A percentile compares a stretch with the other conserved stretches of the same genome.
Evolutionary conservation across 2,329 filamentous ascomycete genomes (phyloP).

Genomic region (Phaeosphaeria sp.): DNA sequence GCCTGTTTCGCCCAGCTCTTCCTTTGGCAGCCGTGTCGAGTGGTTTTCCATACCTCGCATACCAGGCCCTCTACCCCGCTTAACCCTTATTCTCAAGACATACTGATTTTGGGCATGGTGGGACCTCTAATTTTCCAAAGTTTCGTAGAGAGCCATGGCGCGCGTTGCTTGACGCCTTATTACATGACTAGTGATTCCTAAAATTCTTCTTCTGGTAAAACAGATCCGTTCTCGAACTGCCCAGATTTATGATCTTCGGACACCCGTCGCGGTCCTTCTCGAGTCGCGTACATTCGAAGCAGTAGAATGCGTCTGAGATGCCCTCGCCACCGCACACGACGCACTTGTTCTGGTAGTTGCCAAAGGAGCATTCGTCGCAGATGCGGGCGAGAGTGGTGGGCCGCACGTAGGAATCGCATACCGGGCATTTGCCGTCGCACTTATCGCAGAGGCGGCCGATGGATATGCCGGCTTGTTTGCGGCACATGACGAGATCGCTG

Average conservation of each 20-base stretch:
- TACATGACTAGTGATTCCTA: conserved; percentile 58
- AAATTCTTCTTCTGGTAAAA: conserved; percentile 78
- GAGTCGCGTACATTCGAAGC: conserved; percentile 95
- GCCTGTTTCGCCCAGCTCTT: neutral
- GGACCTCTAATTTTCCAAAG: too few relatives aligned
- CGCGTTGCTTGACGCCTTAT: too few relatives aligned
- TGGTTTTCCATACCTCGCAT: too few relatives aligned
- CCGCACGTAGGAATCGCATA: conserved; percentile 98
- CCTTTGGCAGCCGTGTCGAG: too few relatives aligned
- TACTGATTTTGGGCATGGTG: too few relatives aligned
- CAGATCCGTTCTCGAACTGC: conserved; percentile 93
- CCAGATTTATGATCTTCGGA: conserved; percentile 98
- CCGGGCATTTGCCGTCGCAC: conserved; percentile 98
- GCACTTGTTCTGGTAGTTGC: conserved; percentile 99
- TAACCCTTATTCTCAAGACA: too few relatives aligned
- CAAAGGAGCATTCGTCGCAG: conserved; percentile 99
- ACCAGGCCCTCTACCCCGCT: too few relatives aligned
- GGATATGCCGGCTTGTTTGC: conserved; percentile 95
- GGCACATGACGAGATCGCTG: conserved; percentile 98
- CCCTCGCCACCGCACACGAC: conserved; percentile 98
- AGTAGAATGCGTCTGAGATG: conserved; percentile 98
- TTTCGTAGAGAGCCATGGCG: too few relatives aligned
- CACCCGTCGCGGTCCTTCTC: conserved; percentile 98
- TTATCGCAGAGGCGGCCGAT: conserved; percentile 99
- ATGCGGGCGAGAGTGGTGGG: conserved; percentile 97